Evolutionary conservation across 305 asterid species (phyloP).

Genomic region (Vinca major): DNA sequence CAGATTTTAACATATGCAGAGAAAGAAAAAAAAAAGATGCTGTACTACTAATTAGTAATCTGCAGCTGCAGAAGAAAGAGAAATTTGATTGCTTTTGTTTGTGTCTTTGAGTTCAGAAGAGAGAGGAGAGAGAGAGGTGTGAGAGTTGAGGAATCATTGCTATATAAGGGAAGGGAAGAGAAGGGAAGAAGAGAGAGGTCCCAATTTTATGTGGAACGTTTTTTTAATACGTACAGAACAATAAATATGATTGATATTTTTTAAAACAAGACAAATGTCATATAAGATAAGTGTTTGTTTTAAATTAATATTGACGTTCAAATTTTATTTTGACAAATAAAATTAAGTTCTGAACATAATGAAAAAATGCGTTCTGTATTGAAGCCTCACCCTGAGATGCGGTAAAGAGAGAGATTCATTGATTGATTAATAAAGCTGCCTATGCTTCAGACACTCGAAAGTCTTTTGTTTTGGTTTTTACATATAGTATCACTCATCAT

Average conservation of each 20-base stretch:
- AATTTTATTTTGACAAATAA: no score
- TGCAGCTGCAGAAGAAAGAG: slow-evolving; percentile 14
- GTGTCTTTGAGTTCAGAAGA: slow-evolving; percentile 10
- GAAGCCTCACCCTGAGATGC: no score
- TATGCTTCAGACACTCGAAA: slow-evolving; percentile 5
- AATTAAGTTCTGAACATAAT: no score
- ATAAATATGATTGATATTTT: no score
- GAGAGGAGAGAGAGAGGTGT: slow-evolving; percentile 12
- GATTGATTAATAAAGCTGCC: slow-evolving; percentile 33
- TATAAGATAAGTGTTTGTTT: no score
- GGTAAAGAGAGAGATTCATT: no score
- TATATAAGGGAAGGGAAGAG: slow-evolving; percentile 23
- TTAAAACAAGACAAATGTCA: no score
- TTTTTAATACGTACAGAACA: no score
- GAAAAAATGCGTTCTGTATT: no score
- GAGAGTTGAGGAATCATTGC: slow-evolving; percentile 32
- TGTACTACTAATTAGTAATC: neutral
- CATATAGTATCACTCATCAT: no score
- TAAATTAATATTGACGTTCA: no score
- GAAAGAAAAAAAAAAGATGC: slow-evolving; percentile 16
- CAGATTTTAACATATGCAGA: slow-evolving; percentile 33
- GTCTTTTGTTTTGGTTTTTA: slow-evolving; percentile 7
- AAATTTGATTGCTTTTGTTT: slow-evolving; percentile 19
- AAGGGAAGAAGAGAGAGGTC: slow-evolving; percentile 19
- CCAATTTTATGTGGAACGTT: neutral